A percentile compares a stretch with the other conserved stretches of the same genome.
Evolutionary conservation across 305 asterid species (phyloP).

Genomic region (Fraxinus dipetala): DNA sequence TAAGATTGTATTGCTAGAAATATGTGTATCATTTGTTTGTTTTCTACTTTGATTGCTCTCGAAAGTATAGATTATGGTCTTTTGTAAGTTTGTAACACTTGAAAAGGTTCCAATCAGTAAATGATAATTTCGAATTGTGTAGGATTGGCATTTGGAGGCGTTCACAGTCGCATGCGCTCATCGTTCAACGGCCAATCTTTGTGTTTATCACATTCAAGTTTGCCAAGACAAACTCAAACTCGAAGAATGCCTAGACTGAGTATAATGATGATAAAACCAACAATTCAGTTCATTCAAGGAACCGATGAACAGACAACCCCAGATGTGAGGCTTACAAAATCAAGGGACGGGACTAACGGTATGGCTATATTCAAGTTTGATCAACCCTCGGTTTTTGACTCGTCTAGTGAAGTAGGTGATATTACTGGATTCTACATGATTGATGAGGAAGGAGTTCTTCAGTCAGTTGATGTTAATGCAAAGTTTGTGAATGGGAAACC

Average conservation of each 20-base stretch:
- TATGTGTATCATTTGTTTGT: neutral
- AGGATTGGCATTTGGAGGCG: slow-evolving; percentile 40
- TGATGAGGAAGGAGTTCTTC: slow-evolving; percentile 82
- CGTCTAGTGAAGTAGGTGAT: slow-evolving; percentile 82
- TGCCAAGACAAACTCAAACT: slow-evolving; percentile 24
- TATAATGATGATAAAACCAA: slow-evolving; percentile 64
- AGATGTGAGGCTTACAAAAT: slow-evolving; percentile 85
- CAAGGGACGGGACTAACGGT: slow-evolving; percentile 85
- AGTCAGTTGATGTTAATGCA: slow-evolving; percentile 79
- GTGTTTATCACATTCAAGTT: slow-evolving; percentile 31
- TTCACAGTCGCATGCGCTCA: slow-evolving; percentile 43
- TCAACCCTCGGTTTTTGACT: slow-evolving; percentile 85
- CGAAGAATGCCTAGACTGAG: slow-evolving; percentile 30
- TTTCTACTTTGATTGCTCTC: neutral
- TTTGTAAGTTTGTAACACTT: neutral
- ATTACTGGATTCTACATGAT: slow-evolving; percentile 92
- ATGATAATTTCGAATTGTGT: slow-evolving; percentile 2
- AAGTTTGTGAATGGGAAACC: slow-evolving; percentile 87
- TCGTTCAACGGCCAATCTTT: slow-evolving; percentile 60
- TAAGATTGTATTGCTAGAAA: neutral
- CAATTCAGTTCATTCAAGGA: slow-evolving; percentile 89
- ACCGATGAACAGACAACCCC: slow-evolving; percentile 81
- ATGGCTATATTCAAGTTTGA: slow-evolving; percentile 76
- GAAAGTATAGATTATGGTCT: neutral
- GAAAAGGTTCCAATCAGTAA: neutral